Percentiles rank a stretch among this genome's conserved stretches.
phyloP scores from a whole-genome alignment of 768 basidiomycete species.

The Tricholoma furcatifolium region DNA sequence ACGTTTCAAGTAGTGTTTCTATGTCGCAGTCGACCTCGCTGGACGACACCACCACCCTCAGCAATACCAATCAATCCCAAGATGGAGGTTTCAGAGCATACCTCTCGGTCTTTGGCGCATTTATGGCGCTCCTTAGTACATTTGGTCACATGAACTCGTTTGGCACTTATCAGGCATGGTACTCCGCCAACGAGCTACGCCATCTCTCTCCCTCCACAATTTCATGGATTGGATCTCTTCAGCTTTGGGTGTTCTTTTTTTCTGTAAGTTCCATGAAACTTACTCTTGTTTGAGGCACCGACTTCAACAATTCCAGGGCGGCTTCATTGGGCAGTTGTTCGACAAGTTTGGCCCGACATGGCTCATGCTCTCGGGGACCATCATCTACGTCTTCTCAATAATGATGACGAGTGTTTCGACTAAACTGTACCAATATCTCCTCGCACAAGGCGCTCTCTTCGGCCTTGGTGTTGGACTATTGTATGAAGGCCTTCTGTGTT shows the following conservation, averaged over 20 bases:
- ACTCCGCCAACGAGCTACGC: conserved; percentile 56
- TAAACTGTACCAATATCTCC: conserved; percentile 58
- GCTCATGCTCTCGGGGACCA: conserved; percentile 51
- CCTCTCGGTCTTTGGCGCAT: conserved; percentile 62
- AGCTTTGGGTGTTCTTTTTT: conserved; percentile 69
- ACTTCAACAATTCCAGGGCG: conserved; percentile 42
- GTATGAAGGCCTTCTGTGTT: conserved; percentile 34
- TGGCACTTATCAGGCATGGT: conserved; percentile 72
- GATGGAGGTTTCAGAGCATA: conserved; percentile 35
- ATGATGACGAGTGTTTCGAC: conserved; percentile 59
- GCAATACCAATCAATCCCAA: conserved; percentile 13
- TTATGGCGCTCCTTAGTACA: conserved; percentile 63
- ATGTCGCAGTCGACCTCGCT: conserved; percentile 11
- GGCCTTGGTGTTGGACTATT: conserved; percentile 64
- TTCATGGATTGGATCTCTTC: conserved; percentile 71
- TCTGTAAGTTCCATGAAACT: conserved; percentile 42
- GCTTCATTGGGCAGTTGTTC: conserved; percentile 57
- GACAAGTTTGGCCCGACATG: conserved; percentile 58
- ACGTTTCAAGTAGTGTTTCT: not conserved
- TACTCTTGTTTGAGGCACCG: not conserved
- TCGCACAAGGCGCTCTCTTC: conserved; percentile 64
- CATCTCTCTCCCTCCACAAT: conserved; percentile 52
- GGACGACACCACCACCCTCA: conserved; percentile 1
- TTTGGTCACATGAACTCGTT: conserved; percentile 75
- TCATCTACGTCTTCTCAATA: conserved; percentile 49